Conservation (phyloP, 2,329 filamentous ascomycete species). For the Trichoderma sp. region DNA sequence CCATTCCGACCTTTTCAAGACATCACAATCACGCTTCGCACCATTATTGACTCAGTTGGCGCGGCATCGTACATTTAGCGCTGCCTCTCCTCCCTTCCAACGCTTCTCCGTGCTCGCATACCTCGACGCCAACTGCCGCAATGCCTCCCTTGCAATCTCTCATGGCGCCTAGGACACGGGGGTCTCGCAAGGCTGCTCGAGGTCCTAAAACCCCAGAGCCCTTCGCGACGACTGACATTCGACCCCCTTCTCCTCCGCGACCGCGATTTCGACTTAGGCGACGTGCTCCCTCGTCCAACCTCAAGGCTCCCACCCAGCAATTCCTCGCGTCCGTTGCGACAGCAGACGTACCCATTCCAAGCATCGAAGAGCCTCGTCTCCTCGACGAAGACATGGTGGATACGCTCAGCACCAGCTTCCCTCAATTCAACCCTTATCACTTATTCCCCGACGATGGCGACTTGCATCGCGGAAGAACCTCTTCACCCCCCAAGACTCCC, state of each 20-base stretch:
- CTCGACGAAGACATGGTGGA: slow-evolving; percentile 46
- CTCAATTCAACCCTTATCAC: slow-evolving; percentile 36
- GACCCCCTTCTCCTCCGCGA: slow-evolving; percentile 49
- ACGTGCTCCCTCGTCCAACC: slow-evolving; percentile 50
- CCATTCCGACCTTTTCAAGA: slow-evolving; percentile 17
- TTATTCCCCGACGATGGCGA: slow-evolving; percentile 30
- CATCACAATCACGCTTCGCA: slow-evolving; percentile 13
- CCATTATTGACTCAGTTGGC: slow-evolving; percentile 5
- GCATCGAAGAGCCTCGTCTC: slow-evolving; percentile 56
- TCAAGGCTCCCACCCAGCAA: slow-evolving; percentile 59
- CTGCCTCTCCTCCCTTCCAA: not conserved
- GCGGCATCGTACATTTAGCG: slow-evolving; percentile 1
- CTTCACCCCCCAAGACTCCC: slow-evolving; percentile 60
- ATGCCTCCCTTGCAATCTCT: slow-evolving; percentile 49
- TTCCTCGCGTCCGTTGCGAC: slow-evolving; percentile 66
- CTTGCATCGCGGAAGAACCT: slow-evolving; percentile 40
- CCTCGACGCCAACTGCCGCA: slow-evolving; percentile 24
- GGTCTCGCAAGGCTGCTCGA: slow-evolving; percentile 38
- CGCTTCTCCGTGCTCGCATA: slow-evolving; percentile 21
- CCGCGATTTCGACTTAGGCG: slow-evolving; percentile 55
- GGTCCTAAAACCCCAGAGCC: slow-evolving; percentile 54
- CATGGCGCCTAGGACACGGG: slow-evolving; percentile 44
- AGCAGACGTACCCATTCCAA: slow-evolving; percentile 62
- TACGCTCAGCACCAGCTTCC: slow-evolving; percentile 32
- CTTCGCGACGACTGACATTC: slow-evolving; percentile 33